Conservation (phyloP, 1,139 yeast species). For the Diutina ranongensis region DNA sequence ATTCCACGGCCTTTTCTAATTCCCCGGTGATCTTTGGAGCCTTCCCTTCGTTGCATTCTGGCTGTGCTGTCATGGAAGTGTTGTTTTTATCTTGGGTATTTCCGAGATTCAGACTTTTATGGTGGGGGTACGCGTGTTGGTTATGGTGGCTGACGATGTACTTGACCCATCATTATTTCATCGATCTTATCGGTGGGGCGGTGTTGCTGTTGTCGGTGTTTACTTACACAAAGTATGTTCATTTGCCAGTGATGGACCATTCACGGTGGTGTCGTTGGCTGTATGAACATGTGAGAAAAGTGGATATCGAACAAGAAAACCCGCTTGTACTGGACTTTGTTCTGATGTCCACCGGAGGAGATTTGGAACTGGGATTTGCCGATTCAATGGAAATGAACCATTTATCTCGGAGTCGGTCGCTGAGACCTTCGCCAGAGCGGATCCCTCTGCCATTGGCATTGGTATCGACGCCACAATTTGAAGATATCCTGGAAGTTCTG, state of each 20-base stretch:
- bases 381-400: neutral
- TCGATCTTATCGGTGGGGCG: conserved; percentile 88
- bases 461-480: neutral
- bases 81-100: conserved; percentile 72
- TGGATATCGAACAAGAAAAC: conserved; percentile 19
- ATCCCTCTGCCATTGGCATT: neutral
- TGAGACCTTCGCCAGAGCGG: neutral
- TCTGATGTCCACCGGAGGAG: neutral
- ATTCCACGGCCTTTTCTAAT: conserved; percentile 75
- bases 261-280: conserved; percentile 79
- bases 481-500: conserved; percentile 6
- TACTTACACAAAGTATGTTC: conserved; percentile 58
- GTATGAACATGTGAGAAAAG: conserved; percentile 30
- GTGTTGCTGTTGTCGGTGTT: conserved; percentile 61
- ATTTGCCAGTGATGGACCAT: conserved; percentile 57
- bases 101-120: conserved; percentile 53
- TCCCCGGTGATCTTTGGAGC: conserved; percentile 97
- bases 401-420: neutral
- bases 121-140: conserved; percentile 75
- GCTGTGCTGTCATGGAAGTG: conserved; percentile 89
- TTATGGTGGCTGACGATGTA: conserved; percentile 99
- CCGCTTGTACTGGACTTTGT: conserved; percentile 17
- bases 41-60: conserved; percentile 91
- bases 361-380: neutral
- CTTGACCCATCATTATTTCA: conserved; percentile 88